Base-by-base conservation (phyloP, 1,284 basidiomycete species). In the Sphagnurus paluster region DNA sequence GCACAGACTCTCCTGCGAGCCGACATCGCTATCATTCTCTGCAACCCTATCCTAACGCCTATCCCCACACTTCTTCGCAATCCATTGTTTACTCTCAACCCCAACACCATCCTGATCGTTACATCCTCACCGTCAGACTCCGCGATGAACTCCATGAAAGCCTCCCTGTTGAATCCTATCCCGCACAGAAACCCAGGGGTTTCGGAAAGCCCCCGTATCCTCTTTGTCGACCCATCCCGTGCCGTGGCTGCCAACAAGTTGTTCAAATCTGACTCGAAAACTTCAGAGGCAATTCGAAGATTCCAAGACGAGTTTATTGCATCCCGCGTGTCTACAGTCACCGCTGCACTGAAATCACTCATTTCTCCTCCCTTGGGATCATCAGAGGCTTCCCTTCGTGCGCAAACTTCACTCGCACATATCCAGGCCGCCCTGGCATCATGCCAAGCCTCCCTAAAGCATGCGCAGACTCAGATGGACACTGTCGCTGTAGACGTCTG, bases 301-400 rank as follows among this genome's bases (percentile, higher is more conserved):
- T 90, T 81, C 61, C 83, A 87, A 58, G 73, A 79, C 50, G 74
- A 80, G n/a, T 79, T 77, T 45, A 59, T 76, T 14, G 74, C 66
- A 9, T 88, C 87, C 11, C 69, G 71, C n/a, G 60, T 87, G 14
- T 73, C 79, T 13, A 57, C 64, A 20, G 46, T 87, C 30, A 69
- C 69, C 2, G 51, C 63, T 6, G 56, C 70, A 2, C 59, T 87
- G 17, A 61, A 66, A 24, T 56, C 59, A 4, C 41, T 43, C 19
- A 35, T 57, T 56, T 68, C 30, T 56, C 82, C 10, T 20, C 30
- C 47, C 45, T 39, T 35, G 39, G 17, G 36, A 9, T 26, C n/a
- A 28, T 38, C 33, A 11, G 39, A 34, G 39, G 16, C 50, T 50
- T 35, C 48, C 21, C 42, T 67, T 46, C 63, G 59, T 17, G 56